phyloP scores from a whole-genome alignment of 2,329 filamentous ascomycete species.

The Elsinoe arachidis region DNA sequence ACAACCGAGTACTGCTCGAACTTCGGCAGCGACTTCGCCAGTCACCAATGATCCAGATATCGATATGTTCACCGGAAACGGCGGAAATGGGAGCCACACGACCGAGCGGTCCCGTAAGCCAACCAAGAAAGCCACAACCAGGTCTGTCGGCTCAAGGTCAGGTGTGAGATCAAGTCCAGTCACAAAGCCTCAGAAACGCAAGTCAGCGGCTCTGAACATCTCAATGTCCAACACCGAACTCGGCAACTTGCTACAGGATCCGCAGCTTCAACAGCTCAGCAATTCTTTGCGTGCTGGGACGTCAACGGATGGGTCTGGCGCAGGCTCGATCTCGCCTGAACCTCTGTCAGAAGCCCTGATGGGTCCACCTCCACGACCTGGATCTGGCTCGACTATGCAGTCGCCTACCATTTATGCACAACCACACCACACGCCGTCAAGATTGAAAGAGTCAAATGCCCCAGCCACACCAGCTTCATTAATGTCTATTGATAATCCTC shows the following conservation, averaged over 20 bases:
- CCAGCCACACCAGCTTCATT: conserved; percentile 81
- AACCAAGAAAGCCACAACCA: conserved; percentile 45
- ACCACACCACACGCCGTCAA: conserved; percentile 19
- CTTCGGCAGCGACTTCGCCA: conserved; percentile 42
- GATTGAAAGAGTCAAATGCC: conserved; percentile 25
- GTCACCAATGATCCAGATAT: conserved; percentile 34
- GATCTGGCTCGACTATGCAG: conserved; percentile 48
- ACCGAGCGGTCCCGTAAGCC: conserved; percentile 21
- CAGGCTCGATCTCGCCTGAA: conserved; percentile 44
- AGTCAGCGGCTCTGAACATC: conserved; percentile 37
- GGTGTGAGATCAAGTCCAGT: conserved; percentile 63
- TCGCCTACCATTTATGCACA: conserved; percentile 60
- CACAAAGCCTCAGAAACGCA: conserved; percentile 52
- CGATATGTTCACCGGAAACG: conserved; percentile 33
- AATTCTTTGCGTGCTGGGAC: conserved; percentile 19
- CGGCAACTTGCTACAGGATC: conserved; percentile 33
- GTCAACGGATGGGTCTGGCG: conserved; percentile 32
- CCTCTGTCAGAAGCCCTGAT: conserved; percentile 39
- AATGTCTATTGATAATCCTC: conserved; percentile 46
- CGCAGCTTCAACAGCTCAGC: conserved; percentile 23
- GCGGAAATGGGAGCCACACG: conserved; percentile 21
- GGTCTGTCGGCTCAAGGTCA: conserved; percentile 34
- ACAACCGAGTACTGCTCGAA: conserved; percentile 46
- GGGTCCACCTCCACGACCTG: conserved; percentile 54
- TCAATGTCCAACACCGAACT: conserved; percentile 39